A percentile compares a stretch with the other conserved stretches of the same genome.
phyloP scores from a whole-genome alignment of 2,329 filamentous ascomycete genomes.

The Nemania sp. region DNA sequence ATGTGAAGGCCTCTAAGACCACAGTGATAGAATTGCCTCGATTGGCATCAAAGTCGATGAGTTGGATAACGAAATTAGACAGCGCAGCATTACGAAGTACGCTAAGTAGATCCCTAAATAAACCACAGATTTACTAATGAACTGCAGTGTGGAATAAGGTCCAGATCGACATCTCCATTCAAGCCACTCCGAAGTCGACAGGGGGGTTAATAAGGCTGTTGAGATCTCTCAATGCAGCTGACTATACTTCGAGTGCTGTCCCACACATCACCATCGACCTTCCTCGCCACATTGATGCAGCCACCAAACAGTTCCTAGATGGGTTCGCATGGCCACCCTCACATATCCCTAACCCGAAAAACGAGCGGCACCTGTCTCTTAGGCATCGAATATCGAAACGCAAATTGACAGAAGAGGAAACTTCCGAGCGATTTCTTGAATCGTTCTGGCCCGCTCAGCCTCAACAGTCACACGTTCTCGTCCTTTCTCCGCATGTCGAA shows the following conservation, averaged over 20 bases:
- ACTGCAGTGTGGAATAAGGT: slow-evolving; percentile 79
- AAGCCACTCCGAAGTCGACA: slow-evolving; percentile 76
- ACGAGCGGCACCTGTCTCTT: slow-evolving; percentile 72
- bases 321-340: slow-evolving; percentile 75
- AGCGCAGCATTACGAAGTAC: slow-evolving; percentile 74
- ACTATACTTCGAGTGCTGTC: slow-evolving; percentile 76
- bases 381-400: slow-evolving; percentile 77
- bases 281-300: slow-evolving; percentile 74
- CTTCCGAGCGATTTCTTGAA: slow-evolving; percentile 81
- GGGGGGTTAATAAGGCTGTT: slow-evolving; percentile 83
- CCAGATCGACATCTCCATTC: slow-evolving; percentile 84
- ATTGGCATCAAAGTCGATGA: slow-evolving; percentile 70
- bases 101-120: slow-evolving; percentile 10
- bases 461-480: slow-evolving; percentile 77
- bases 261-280: slow-evolving; percentile 89
- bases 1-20: slow-evolving; percentile 63
- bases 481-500: slow-evolving; percentile 85
- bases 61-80: slow-evolving; percentile 85
- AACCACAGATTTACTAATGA: slow-evolving; percentile 41
- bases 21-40: slow-evolving; percentile 81
- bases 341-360: slow-evolving; percentile 53
- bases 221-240: slow-evolving; percentile 78
- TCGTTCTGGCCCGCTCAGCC: slow-evolving; percentile 83
- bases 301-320: slow-evolving; percentile 72
- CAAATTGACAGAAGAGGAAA: slow-evolving; percentile 73